Evolutionary conservation across 768 basidiomycete species (phyloP), one percentile per base, ranked within the genome.

Genomic region (Rhizopogon vesiculosus): DNA sequence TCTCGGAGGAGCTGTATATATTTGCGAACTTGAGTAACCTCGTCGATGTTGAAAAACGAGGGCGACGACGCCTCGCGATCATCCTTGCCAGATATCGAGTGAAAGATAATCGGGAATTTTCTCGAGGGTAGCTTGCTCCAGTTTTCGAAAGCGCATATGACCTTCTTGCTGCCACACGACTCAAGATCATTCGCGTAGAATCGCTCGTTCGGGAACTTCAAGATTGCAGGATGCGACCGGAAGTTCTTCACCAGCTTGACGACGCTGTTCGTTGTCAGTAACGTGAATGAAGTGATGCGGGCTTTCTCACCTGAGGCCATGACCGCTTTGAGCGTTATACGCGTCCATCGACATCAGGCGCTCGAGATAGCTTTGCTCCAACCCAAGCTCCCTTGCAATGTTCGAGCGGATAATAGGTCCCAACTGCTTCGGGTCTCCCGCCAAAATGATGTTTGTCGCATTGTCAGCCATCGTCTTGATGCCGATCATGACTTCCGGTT

Each of bases 381-480:
- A 66, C 0, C 83, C 85, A 3, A 89, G 70, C 35, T 74, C 72
- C 16, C 77, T 71, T 2, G 86, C 86, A 41, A 86, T 72, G 2
- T 59, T 58, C 0, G 86, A 87, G 1, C 80, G 76, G 49, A 89
- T 79, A 55, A 88, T 81, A 0, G 87, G 87, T 0, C 87, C 85
- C 8, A 89, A 74, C 61, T 89, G 87, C 67, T 84, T 85, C 0
- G 82, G 86, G 61, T 90, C 87, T 0, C 87, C 87, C 1, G 84
- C 80, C 0, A 90, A 72, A 3, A 89, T 66, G 25, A 89, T 67
- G 46, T 81, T 84, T 0, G 86, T 89, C 0, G 61, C 53, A 4
- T 64, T 65, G 53, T 78, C 74, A 0, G 83, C 80, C 66, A 86
- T 74, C 1, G 80, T 82, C 69, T 84, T 84, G 69, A 88, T 78